These are phyloP conservation scores for Diaporthe citriasiana DNA, from an alignment of 2,329 filamentous ascomycete species.

Conservation along the genomic window DNA sequence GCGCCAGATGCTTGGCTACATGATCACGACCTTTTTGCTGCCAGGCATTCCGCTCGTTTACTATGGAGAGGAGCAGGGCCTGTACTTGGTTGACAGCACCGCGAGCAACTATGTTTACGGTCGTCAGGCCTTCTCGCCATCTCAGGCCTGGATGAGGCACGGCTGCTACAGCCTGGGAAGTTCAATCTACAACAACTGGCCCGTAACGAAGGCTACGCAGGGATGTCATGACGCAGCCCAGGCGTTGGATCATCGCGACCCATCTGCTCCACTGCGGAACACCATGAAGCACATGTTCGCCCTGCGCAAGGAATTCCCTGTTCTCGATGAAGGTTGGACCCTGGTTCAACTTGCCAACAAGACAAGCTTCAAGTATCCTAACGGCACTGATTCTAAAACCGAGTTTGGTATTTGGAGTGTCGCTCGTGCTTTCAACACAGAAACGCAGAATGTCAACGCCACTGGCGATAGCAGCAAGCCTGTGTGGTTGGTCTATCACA, in stretches of 20 bases:
- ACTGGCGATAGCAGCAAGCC: conserved; percentile 56
- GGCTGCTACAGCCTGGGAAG: conserved; percentile 71
- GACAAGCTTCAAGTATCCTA: conserved; percentile 63
- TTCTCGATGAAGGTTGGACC: conserved; percentile 71
- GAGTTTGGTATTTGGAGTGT: conserved; percentile 71
- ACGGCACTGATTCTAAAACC: conserved; percentile 55
- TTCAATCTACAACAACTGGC: conserved; percentile 69
- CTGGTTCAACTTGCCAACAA: conserved; percentile 70
- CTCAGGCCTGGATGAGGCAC: conserved; percentile 73
- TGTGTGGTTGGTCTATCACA: conserved; percentile 64
- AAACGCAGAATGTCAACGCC: conserved; percentile 65
- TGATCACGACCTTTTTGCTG: conserved; percentile 70
- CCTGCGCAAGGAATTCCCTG: conserved; percentile 68
- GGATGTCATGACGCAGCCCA: conserved; percentile 69
- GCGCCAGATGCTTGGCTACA: conserved; percentile 69
- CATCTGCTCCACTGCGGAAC: conserved; percentile 72
- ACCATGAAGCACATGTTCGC: conserved; percentile 74
- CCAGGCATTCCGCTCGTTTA: conserved; percentile 66
- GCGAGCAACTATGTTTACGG: conserved; percentile 75
- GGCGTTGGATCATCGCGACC: conserved; percentile 73
- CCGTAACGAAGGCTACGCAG: conserved; percentile 62
- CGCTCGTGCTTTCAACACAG: conserved; percentile 62
- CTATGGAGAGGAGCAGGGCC: conserved; percentile 75
- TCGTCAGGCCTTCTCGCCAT: conserved; percentile 71
- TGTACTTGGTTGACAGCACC: conserved; percentile 73